Evolutionary conservation across 805 yeast genomes (phyloP), one percentile per base, ranked within the genome.

Genomic region (Saccharomyces cerevisiae): DNA sequence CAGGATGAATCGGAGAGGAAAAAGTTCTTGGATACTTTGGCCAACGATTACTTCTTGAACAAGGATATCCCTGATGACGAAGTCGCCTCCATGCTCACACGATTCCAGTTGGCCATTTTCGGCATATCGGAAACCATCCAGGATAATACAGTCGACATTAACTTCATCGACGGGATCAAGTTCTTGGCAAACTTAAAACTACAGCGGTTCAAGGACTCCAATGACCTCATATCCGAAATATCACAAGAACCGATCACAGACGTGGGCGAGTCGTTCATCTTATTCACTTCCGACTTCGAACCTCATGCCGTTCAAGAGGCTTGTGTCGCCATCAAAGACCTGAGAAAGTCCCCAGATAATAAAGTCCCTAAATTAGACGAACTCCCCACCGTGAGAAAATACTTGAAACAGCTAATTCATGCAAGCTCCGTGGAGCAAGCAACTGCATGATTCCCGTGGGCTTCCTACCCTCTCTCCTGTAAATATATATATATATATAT

Each of bases 61-160:
- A 17, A 73, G 75, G 76, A 73, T 41, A 75, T 76, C 53, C 84
- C 73, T 67, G 88, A 79, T 41, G 75, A 70, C 50, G 85, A 79
- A 56, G 79, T 80, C 69, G 82, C 81, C 65, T 89, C 83, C 53
- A 82, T 82, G 64, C 75, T 91, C 55, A 83, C 82, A 54, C 82
- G 98, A 66, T 78, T 90, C 61, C 96, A 88, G 69, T 81, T 77
- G 61, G 91, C 96, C 0, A 69, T 89, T 29, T 91, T 83, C 65
- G 97, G 97, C n/a, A 86, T 90, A 53, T 89, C 87, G 29, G 82
- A 81, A 52, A 74, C 80, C 53, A 76, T 82, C 49, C 84, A 79
- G 53, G 81, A 81, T 53, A 78, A 84, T 60, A 68, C 71, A 17
- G 82, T 83, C 13, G 86, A 85, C 63, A 72, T 76, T 50, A 74